phyloP scores from a whole-genome alignment of 2,329 filamentous ascomycete genomes.

The Colletotrichum incanum region DNA sequence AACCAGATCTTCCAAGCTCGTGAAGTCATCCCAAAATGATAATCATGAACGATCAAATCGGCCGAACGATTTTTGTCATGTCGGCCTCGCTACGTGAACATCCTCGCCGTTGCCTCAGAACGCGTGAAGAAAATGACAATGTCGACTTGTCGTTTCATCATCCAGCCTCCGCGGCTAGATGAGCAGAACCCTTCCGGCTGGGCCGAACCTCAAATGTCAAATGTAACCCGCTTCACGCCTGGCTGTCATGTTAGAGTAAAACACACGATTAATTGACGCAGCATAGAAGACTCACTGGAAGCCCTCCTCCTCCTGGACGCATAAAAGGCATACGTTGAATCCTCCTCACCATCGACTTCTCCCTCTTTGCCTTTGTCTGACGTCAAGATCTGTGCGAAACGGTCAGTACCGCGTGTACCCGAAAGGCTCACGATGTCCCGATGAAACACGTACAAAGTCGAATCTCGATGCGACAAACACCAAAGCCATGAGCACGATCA shows the following conservation, averaged over 20 bases:
- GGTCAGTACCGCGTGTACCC: slow-evolving; percentile 4
- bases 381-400: slow-evolving; percentile 34
- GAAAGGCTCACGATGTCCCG: not conserved
- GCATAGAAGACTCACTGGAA: slow-evolving; percentile 36
- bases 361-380: slow-evolving; percentile 32
- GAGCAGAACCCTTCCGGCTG: not conserved
- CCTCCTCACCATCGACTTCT: slow-evolving; percentile 39
- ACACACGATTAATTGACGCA: not conserved
- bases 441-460: slow-evolving; percentile 39
- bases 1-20: not conserved
- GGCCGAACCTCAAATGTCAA: slow-evolving; percentile 26
- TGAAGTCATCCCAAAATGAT: not conserved
- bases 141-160: not conserved
- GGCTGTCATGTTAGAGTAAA: not conserved
- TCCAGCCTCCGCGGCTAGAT: too few relatives aligned
- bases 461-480: slow-evolving; percentile 39
- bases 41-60: too few relatives aligned
- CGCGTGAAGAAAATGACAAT: not conserved
- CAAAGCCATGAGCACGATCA: slow-evolving; percentile 41
- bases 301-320: slow-evolving; percentile 37
- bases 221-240: slow-evolving; percentile 41
- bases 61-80: too few relatives aligned
- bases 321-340: slow-evolving; percentile 43
- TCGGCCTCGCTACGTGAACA: too few relatives aligned
- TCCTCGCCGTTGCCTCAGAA: too few relatives aligned